These are phyloP conservation scores for Macaranga tanarius DNA, from an alignment of 441 rosid genomes.

Conservation along the genomic window DNA sequence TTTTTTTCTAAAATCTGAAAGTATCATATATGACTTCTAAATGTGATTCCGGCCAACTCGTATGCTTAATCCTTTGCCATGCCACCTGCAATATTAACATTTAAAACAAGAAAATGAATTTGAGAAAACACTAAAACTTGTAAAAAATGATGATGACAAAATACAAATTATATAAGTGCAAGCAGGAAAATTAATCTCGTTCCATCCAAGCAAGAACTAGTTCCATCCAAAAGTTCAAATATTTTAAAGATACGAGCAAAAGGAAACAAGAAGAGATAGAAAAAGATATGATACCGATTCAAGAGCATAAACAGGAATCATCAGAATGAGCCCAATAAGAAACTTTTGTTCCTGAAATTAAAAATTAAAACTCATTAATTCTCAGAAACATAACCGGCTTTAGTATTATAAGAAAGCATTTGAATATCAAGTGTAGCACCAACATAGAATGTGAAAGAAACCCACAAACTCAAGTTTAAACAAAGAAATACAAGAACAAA, in stretches of 20 bases:
- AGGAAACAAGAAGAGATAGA: not conserved
- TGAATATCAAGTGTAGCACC: not conserved
- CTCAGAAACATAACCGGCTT: not conserved
- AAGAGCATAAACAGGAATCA: constrained; percentile 92
- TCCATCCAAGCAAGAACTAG: too few species aligned
- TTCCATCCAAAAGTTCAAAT: too few species aligned
- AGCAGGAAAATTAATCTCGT: too few species aligned
- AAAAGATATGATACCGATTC: constrained; percentile 68
- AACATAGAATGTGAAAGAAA: not conserved
- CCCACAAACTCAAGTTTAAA: not conserved
- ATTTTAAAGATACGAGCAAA: not conserved
- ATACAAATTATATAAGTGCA: too few species aligned
- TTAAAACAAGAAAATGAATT: too few species aligned
- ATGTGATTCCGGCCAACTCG: too few species aligned
- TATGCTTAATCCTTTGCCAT: too few species aligned
- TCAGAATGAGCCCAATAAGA: constrained; percentile 84
- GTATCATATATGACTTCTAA: too few species aligned
- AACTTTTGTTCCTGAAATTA: constrained; percentile 92
- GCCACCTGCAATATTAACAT: too few species aligned
- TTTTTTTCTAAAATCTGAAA: too few species aligned
- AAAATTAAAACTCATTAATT: not conserved
- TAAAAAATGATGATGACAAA: too few species aligned
- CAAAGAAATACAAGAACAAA: constrained; percentile 30
- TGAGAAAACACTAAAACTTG: too few species aligned
- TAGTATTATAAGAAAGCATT: not conserved